Evolutionary conservation across 208 protist genomes (phyloP), one percentile per base, ranked within the genome.

Genomic region (Crithidia acanthocephali): DNA sequence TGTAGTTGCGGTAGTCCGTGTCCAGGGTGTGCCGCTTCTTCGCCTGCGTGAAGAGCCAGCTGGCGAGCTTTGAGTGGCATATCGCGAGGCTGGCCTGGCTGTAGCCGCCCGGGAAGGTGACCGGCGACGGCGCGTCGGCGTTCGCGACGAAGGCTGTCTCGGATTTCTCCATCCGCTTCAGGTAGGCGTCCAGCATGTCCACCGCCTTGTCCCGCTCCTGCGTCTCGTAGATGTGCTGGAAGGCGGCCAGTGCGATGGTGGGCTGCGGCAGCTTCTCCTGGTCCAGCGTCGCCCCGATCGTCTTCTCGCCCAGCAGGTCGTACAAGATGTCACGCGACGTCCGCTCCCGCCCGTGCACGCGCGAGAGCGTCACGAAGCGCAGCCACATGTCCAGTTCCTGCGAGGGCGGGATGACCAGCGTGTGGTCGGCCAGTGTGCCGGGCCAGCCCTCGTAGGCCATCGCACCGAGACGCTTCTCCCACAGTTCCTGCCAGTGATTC

Each of bases 361-460:
- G 86, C 53, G 97, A 98, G 25, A 99, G 84, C 30, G 86, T 84
- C 15, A 97, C 95, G 81, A 99, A 99, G 68, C 99, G 98, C 25
- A 99, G 83, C 97, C 98, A 99, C 81, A 97, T 97, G 40, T 98
- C 90, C 20, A 97, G 71, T 56, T 99, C 96, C 58, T 99, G 80
- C n/a, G 87, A 69, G 0, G 95, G 95, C 2, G 83, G 72, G 13
- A 99, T 74, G 13, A 99, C 91, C 10, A 99, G 86, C 8, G 92
- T 91, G 66, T 98, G 96, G 50, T 99, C 95, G 6, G 97, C 81
- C 48, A 99, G 85, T 3, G 99, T 97, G 7, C 95, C 87, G n/a
- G 98, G 95, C 98, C 98, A 99, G 45, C 96, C 93, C 61, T 98
- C 94, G 42, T 98, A 95, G 18, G 98, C 97, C 80, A 95, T 96